Evolutionary conservation across 202 grass and related monocot genomes (phyloP).

Genomic region (Setaria viridis): DNA sequence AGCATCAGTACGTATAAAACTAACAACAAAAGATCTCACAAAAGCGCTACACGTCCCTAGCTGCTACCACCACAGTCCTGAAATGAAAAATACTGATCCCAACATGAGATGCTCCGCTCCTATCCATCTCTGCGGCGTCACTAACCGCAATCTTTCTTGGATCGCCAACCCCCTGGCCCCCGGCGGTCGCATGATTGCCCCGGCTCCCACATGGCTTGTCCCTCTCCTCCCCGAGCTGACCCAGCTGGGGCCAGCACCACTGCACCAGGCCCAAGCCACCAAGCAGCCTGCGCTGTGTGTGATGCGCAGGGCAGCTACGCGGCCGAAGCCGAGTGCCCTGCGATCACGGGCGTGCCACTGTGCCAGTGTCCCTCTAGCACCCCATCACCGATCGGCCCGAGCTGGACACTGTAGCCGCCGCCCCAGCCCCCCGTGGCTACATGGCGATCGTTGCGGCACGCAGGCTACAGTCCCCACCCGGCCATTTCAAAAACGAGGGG

Average conservation of each 20-base stretch:
- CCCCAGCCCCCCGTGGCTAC: not conserved
- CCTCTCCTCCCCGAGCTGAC: not conserved
- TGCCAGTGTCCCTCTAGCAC: not conserved
- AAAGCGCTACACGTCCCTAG: not conserved
- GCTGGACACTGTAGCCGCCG: not conserved
- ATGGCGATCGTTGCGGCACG: slow-evolving; percentile 8
- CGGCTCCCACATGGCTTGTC: slow-evolving; percentile 54
- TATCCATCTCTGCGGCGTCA: slow-evolving; percentile 45
- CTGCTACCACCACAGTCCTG: not conserved
- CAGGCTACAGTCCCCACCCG: not conserved
- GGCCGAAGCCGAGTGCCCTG: not conserved
- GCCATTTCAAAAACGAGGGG: not conserved
- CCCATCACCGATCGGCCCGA: not conserved
- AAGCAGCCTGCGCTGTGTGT: not conserved
- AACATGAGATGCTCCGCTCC: slow-evolving; percentile 7
- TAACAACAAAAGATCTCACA: not conserved
- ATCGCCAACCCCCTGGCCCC: slow-evolving; percentile 19
- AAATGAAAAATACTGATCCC: not conserved
- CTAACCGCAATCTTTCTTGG: slow-evolving; percentile 19
- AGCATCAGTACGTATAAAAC: not conserved
- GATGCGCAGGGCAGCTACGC: slow-evolving; percentile 7
- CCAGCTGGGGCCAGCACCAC: slow-evolving; percentile 8
- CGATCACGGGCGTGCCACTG: not conserved
- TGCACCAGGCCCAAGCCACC: too few species aligned
- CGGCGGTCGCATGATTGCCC: slow-evolving; percentile 6